phyloP scores from a whole-genome alignment of 352 stramenopile species.

The Phytopythium delawarense region DNA sequence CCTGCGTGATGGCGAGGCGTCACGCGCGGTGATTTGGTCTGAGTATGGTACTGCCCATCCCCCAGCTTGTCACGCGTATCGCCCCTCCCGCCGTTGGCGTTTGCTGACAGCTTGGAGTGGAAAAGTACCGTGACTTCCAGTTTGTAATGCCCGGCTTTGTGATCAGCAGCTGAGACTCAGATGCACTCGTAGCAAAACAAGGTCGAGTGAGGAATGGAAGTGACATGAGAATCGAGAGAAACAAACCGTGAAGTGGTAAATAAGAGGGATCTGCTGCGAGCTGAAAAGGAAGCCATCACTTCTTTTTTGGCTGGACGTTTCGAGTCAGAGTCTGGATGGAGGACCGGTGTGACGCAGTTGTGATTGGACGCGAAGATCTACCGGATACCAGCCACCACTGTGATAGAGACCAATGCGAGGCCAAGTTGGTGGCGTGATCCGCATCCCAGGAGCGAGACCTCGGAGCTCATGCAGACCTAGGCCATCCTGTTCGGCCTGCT shows the following conservation, averaged over 20 bases:
- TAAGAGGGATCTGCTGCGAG: not conserved
- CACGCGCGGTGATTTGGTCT: not conserved
- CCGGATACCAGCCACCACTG: too few relatives aligned
- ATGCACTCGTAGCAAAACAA: not conserved
- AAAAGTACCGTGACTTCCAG: too few relatives aligned
- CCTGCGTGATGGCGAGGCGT: not conserved
- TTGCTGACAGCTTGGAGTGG: too few relatives aligned
- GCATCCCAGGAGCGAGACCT: too few relatives aligned
- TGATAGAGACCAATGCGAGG: too few relatives aligned
- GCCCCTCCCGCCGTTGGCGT: too few relatives aligned
- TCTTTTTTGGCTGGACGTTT: conserved; percentile 1
- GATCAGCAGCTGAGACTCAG: not conserved
- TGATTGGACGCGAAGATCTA: too few relatives aligned
- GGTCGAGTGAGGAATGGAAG: not conserved
- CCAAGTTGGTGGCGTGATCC: too few relatives aligned
- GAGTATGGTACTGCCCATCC: not conserved
- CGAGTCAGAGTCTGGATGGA: not conserved
- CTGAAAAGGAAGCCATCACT: not conserved
- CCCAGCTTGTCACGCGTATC: too few relatives aligned
- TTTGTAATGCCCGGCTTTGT: not conserved
- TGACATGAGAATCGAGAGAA: not conserved
- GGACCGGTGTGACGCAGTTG: too few relatives aligned
- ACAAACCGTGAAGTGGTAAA: not conserved
- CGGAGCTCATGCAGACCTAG: too few relatives aligned
- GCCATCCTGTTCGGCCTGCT: too few relatives aligned